Evolutionary conservation across 164 flowering plant species (phyloP).

Genomic region (Dillenia suffruticosa): DNA sequence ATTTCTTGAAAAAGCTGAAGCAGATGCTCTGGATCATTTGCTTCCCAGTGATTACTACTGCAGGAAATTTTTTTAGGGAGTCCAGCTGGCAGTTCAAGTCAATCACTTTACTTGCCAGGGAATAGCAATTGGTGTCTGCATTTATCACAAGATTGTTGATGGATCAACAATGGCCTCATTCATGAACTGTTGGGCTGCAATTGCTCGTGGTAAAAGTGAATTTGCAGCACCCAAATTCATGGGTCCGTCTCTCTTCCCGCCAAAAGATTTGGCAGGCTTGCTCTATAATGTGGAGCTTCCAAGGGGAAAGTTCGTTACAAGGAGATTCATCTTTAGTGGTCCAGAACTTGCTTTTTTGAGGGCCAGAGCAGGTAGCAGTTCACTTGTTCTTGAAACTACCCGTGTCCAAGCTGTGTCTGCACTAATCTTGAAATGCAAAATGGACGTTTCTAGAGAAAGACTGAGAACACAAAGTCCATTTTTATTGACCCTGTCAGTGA

Average conservation of each 20-base stretch:
- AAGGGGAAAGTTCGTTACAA: constrained; percentile 24
- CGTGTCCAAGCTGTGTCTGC: constrained; percentile 30
- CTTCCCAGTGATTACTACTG: constrained; percentile 16
- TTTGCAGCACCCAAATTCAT: constrained; percentile 1
- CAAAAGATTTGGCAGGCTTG: neutral
- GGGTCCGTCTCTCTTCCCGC: constrained; percentile 8
- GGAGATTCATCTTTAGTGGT: constrained; percentile 21
- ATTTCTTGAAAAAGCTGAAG: constrained; percentile 19
- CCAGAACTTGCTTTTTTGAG: constrained; percentile 13
- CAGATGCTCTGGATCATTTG: constrained; percentile 6
- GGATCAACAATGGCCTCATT: constrained; percentile 9
- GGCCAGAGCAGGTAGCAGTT: neutral
- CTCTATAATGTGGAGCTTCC: neutral
- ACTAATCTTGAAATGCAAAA: constrained; percentile 18
- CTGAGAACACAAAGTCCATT: neutral
- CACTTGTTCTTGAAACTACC: constrained; percentile 14
- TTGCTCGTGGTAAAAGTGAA: neutral
- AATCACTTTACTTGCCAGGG: constrained; percentile 30
- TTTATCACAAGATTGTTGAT: constrained; percentile 22
- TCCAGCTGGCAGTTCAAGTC: constrained; percentile 14
- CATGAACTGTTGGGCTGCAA: constrained; percentile 20
- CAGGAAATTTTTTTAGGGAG: neutral
- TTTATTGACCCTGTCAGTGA: constrained; percentile 18
- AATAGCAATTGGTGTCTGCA: constrained; percentile 13
- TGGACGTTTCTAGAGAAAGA: constrained; percentile 1